phyloP scores from a whole-genome alignment of 257 asterid genomes.

The Linderniella brevidens region DNA sequence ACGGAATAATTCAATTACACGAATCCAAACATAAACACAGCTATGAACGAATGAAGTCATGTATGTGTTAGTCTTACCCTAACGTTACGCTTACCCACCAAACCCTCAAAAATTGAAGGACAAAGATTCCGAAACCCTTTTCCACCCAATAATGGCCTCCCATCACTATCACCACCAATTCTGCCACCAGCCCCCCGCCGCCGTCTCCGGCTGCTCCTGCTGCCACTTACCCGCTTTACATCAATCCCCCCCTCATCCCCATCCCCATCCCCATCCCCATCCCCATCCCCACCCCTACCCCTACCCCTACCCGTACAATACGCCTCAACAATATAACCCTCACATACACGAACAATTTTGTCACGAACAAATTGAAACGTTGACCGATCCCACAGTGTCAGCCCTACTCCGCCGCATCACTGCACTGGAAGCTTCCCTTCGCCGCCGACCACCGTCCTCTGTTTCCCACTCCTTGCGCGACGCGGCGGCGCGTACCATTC shows the following conservation, averaged over 20 bases:
- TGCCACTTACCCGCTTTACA: conserved; percentile 8
- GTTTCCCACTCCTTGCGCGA: conserved; percentile 42
- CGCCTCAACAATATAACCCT: conserved; percentile 4
- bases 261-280: conserved; percentile 12
- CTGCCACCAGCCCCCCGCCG: conserved; percentile 7
- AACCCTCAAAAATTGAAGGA: conserved; percentile 7
- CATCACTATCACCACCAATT: conserved; percentile 19
- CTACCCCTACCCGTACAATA: conserved; percentile 13
- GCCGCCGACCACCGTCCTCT: conserved; percentile 19
- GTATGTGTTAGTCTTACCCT: no score
- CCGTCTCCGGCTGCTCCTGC: conserved; percentile 14
- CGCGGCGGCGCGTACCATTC: conserved; percentile 71
- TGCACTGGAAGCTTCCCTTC: conserved; percentile 51
- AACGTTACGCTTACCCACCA: not conserved
- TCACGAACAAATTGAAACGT: conserved; percentile 12
- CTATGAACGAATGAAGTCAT: no score
- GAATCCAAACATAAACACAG: no score
- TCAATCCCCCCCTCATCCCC: conserved; percentile 16
- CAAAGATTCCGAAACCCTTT: conserved; percentile 12
- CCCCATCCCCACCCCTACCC: conserved; percentile 14
- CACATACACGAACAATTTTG: conserved; percentile 4
- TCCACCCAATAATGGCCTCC: conserved; percentile 27
- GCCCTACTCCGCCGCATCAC: conserved; percentile 66
- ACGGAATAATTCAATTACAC: no score
- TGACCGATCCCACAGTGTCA: conserved; percentile 21